Base-by-base conservation (phyloP, 192 early-diverging fungal species). In the Fimicolochytrium jonesii region DNA sequence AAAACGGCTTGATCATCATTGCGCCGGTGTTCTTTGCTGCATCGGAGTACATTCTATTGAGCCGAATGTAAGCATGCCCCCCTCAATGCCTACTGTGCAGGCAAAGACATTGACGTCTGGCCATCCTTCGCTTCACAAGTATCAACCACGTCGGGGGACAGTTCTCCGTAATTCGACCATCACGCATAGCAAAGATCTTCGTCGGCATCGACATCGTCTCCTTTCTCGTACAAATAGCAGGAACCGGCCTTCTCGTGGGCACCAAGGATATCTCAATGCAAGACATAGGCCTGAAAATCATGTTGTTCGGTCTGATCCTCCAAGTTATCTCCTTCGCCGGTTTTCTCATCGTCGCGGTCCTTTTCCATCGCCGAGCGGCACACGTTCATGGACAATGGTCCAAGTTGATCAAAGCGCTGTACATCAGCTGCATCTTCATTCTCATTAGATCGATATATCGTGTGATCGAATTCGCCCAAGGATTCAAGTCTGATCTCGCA, bases 1-100 rank as follows among this genome's bases (percentile, higher is more conserved):
- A 61, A 17, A 44, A 52, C 23, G 50, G 17, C 2, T 41, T 68
- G 22, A 68, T 68, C 49, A 52, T 71, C 46, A 30, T 70, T 2
- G 52, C 52, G 13, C 68, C 68, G 32, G 52, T 65, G 13, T 64
- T 70, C 20, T 30, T 70, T 31, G 68, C 68, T 13, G 68, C 68
- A 20, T 44, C 52, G 20, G 31, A 44, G 35, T 70, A 70, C 54
- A 48, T 70, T 3, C 42, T 70, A 35, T 42, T 70, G 10, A 37
- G 44, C 35, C 53, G 56, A 39, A 50, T 26, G 23, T 53, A 28
- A n/a, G 26, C 18, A n/a, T n/a, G n/a, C n/a, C n/a, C n/a, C n/a
- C n/a, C n/a, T n/a, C n/a, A n/a, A n/a, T n/a, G n/a, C n/a, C n/a
- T n/a, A n/a, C n/a, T n/a, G n/a, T n/a, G n/a, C n/a, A n/a, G n/a